Evolutionary conservation across 2,329 filamentous ascomycete genomes (phyloP).

Genomic region (Botrytis cinerea): DNA sequence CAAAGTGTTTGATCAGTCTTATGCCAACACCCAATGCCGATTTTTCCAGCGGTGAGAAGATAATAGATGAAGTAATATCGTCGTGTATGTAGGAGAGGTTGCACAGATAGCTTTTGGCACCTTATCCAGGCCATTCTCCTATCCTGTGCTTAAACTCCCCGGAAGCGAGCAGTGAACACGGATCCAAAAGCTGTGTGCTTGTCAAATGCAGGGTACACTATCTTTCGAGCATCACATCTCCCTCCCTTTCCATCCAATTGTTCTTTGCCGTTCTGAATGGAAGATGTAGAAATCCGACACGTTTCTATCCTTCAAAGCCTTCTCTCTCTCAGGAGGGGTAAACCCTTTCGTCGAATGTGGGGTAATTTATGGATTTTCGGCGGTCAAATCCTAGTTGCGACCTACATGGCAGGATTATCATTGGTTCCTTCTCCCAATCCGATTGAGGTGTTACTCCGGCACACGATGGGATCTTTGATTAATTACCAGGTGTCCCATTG

Average conservation of each 20-base stretch:
- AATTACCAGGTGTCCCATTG: neutral
- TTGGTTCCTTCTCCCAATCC: neutral
- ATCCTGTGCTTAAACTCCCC: neutral
- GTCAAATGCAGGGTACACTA: constrained; percentile 3
- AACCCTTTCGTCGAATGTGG: neutral
- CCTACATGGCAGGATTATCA: neutral
- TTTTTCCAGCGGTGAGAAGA: neutral
- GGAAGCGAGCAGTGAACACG: neutral
- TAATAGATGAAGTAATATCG: neutral
- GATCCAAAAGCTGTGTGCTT: neutral
- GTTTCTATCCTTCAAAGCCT: neutral
- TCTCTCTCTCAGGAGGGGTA: constrained; percentile 1
- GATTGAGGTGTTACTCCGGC: constrained; percentile 6
- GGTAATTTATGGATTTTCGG: neutral
- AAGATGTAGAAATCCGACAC: constrained; percentile 4
- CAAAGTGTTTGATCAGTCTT: neutral
- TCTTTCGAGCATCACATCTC: neutral
- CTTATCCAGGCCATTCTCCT: neutral
- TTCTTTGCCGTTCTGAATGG: neutral
- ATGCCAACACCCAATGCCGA: neutral
- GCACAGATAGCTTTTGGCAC: constrained; percentile 1
- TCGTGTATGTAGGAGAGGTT: constrained; percentile 10
- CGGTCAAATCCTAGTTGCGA: constrained; percentile 2
- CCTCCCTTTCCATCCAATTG: neutral
- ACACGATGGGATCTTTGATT: neutral